phyloP scores from a whole-genome alignment of 208 protist species.

The Crithidia fasciculata region DNA sequence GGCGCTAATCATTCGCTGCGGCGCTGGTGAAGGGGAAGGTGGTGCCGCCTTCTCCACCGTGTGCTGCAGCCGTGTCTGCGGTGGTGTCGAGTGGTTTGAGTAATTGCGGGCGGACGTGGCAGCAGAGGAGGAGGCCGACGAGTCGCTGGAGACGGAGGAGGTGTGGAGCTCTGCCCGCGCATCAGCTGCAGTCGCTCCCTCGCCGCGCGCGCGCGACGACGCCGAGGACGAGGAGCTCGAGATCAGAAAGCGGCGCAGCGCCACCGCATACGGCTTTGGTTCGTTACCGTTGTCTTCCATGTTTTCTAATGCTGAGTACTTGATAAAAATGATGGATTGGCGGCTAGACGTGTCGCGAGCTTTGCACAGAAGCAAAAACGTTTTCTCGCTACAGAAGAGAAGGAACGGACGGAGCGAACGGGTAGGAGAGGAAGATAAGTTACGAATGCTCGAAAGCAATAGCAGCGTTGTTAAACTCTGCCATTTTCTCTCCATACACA shows the following conservation, averaged over 20 bases:
- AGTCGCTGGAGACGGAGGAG: background rate
- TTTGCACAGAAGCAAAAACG: too few species aligned
- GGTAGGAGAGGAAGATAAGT: too few species aligned
- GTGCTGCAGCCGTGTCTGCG: background rate
- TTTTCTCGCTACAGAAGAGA: too few species aligned
- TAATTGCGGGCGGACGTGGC: slow-evolving; percentile 12
- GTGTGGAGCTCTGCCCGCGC: background rate
- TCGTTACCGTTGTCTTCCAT: background rate
- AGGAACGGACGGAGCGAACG: too few species aligned
- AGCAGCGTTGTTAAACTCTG: too few species aligned
- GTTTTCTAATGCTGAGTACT: background rate
- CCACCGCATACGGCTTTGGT: background rate
- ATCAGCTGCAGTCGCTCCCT: background rate
- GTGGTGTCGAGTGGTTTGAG: slow-evolving; percentile 11
- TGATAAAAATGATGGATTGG: background rate
- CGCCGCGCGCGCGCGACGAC: background rate
- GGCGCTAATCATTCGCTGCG: background rate
- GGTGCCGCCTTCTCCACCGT: slow-evolving; percentile 9
- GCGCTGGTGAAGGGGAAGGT: background rate
- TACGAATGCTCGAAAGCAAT: too few species aligned
- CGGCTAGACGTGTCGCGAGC: too few species aligned
- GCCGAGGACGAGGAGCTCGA: slow-evolving; percentile 11
- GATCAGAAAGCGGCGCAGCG: slow-evolving; percentile 13
- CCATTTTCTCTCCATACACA: too few species aligned
- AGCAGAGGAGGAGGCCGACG: background rate